Evolutionary conservation across 192 early-diverging fungal genomes (phyloP).

Genomic region (Podila verticillata): DNA sequence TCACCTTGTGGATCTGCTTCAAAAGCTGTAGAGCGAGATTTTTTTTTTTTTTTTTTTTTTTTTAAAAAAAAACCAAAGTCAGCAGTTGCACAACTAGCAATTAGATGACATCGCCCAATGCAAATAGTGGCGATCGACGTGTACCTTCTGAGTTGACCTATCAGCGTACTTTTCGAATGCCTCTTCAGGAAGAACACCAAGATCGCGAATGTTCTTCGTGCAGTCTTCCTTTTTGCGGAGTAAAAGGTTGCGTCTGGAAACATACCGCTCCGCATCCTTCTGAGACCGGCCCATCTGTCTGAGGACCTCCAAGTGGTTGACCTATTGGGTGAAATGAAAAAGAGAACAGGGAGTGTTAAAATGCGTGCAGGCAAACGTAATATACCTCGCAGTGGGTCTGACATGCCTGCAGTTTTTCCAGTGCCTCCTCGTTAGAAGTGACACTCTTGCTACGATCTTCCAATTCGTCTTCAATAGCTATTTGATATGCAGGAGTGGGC

Average conservation of each 20-base stretch:
- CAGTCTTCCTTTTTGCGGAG: slow-evolving; percentile 89
- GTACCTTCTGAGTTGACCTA: slow-evolving; percentile 59
- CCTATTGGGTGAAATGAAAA: slow-evolving; percentile 24
- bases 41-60: too few relatives aligned
- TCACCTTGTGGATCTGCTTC: slow-evolving; percentile 77
- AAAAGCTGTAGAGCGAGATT: slow-evolving; percentile 53
- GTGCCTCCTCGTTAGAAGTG: slow-evolving; percentile 28
- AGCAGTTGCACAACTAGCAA: background rate
- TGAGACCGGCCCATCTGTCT: slow-evolving; percentile 64
- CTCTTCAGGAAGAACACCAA: slow-evolving; percentile 95
- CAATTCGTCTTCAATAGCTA: slow-evolving; percentile 55
- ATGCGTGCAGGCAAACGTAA: background rate
- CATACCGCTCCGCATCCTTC: slow-evolving; percentile 77
- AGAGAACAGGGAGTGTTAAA: background rate
- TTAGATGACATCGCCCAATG: background rate
- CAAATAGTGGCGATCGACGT: background rate
- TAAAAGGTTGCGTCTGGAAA: slow-evolving; percentile 75
- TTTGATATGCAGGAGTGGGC: background rate
- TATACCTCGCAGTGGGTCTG: background rate
- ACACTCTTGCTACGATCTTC: slow-evolving; percentile 18
- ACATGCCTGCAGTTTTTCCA: slow-evolving; percentile 44
- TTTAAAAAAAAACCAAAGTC: background rate
- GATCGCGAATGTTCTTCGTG: slow-evolving; percentile 87
- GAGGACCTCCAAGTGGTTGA: slow-evolving; percentile 58
- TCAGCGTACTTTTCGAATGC: slow-evolving; percentile 79